Conservation (phyloP, 768 basidiomycete species). For the Tylopilus sp. region DNA sequence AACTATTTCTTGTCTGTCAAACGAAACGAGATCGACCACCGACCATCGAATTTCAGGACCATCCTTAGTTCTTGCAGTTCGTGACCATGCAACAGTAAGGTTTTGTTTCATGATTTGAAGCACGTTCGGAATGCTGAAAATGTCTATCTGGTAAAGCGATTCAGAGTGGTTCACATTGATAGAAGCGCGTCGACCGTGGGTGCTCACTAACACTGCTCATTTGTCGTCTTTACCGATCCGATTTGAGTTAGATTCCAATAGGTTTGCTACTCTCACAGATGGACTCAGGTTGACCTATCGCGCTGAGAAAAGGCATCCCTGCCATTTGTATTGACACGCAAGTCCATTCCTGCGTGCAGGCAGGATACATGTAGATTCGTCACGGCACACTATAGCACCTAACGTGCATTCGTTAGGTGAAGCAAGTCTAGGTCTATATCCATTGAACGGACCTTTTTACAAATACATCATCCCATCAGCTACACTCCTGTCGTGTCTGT, state of each 20-base stretch:
- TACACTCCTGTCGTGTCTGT: background rate
- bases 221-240: conserved; percentile 16
- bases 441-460: conserved; percentile 3
- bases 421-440: background rate
- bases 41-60: conserved; percentile 5
- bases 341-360: background rate
- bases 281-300: background rate
- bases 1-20: background rate
- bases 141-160: conserved; percentile 1
- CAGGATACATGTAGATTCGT: background rate
- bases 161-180: conserved; percentile 1
- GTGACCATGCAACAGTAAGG: background rate
- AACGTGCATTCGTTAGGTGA: conserved; percentile 4
- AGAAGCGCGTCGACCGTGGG: conserved; percentile 8
- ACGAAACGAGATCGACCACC: conserved; percentile 7
- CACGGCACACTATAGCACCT: background rate
- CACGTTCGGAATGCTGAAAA: background rate
- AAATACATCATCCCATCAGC: background rate
- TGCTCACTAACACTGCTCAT: background rate
- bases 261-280: conserved; percentile 9
- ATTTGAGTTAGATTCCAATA: conserved; percentile 14
- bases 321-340: background rate
- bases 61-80: too few relatives aligned
- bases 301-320: conserved; percentile 3
- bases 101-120: conserved; percentile 1